These are phyloP conservation scores for Pneumocystis oryctolagi DNA, from an alignment of 1,139 yeast genomes.

Conservation along the genomic window DNA sequence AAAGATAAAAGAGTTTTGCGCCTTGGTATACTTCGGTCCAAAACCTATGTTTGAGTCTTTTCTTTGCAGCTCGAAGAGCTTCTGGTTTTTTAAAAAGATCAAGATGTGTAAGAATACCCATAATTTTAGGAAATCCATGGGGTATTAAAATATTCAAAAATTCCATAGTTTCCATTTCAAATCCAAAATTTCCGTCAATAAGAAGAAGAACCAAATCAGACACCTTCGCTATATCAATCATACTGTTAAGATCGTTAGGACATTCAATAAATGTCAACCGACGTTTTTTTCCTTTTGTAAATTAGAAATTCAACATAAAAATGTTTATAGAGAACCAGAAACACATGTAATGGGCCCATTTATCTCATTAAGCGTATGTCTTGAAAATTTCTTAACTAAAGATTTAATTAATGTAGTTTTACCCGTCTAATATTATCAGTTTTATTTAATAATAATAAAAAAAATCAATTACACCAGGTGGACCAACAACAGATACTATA, in stretches of 20 bases:
- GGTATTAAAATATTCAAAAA: slow-evolving; percentile 90
- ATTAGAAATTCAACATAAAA: background rate
- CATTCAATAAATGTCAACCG: slow-evolving; percentile 88
- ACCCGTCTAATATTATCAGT: slow-evolving; percentile 40
- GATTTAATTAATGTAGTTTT: slow-evolving; percentile 87
- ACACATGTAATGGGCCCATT: slow-evolving; percentile 98
- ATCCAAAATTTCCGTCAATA: slow-evolving; percentile 94
- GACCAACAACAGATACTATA: slow-evolving; percentile 92
- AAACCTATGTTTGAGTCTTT: slow-evolving; percentile 79
- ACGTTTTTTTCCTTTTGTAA: slow-evolving; percentile 59
- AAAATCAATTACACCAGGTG: slow-evolving; percentile 48
- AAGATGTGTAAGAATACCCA: slow-evolving; percentile 90
- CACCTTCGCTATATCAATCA: slow-evolving; percentile 91
- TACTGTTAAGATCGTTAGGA: slow-evolving; percentile 78
- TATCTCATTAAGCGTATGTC: slow-evolving; percentile 68
- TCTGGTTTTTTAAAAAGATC: slow-evolving; percentile 85
- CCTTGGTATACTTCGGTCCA: slow-evolving; percentile 99
- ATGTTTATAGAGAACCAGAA: slow-evolving; percentile 25
- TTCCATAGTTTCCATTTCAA: slow-evolving; percentile 99
- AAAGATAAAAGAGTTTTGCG: slow-evolving; percentile 82
- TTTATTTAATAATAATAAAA: background rate
- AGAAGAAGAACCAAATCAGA: slow-evolving; percentile 81
- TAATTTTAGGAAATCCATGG: slow-evolving; percentile 96
- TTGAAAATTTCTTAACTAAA: slow-evolving; percentile 74
- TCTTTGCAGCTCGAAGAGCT: slow-evolving; percentile 81